phyloP scores from a whole-genome alignment of 441 rosid species.

The Lepidium campestre region DNA sequence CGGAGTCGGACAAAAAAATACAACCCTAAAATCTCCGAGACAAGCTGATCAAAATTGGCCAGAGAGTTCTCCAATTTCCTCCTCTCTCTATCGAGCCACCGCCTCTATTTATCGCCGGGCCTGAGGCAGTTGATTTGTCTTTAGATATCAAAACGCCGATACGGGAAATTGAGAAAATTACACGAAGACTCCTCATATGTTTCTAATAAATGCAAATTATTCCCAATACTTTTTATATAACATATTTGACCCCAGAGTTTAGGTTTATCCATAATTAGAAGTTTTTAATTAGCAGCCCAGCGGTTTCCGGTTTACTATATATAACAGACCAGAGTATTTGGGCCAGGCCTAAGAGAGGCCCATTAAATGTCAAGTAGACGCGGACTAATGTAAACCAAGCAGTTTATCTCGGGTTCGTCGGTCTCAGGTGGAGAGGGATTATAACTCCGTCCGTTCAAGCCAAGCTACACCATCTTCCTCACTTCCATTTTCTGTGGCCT shows the following conservation, averaged over 20 bases:
- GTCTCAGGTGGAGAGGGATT: conserved; percentile 16
- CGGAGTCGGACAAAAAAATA: background rate
- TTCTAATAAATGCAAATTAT: background rate
- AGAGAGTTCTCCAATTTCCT: background rate
- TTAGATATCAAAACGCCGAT: background rate
- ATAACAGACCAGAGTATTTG: background rate
- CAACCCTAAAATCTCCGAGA: background rate
- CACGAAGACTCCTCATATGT: background rate
- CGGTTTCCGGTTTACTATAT: background rate
- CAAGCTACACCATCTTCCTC: conserved; percentile 4
- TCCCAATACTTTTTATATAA: background rate
- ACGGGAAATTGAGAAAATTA: background rate
- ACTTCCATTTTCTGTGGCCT: background rate
- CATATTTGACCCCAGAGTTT: background rate
- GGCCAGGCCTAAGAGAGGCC: background rate
- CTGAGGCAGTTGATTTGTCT: background rate
- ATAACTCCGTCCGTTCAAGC: background rate
- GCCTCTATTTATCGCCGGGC: conserved; percentile 20
- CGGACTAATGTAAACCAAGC: conserved; percentile 17
- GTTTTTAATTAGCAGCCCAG: background rate
- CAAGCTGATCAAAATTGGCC: background rate
- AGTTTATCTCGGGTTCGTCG: conserved; percentile 18
- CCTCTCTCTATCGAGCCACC: background rate
- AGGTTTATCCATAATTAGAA: background rate
- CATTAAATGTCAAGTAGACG: conserved; percentile 7